Evolutionary conservation across 768 basidiomycete species (phyloP), one percentile per base, ranked within the genome.

Genomic region (Russula sp.): DNA sequence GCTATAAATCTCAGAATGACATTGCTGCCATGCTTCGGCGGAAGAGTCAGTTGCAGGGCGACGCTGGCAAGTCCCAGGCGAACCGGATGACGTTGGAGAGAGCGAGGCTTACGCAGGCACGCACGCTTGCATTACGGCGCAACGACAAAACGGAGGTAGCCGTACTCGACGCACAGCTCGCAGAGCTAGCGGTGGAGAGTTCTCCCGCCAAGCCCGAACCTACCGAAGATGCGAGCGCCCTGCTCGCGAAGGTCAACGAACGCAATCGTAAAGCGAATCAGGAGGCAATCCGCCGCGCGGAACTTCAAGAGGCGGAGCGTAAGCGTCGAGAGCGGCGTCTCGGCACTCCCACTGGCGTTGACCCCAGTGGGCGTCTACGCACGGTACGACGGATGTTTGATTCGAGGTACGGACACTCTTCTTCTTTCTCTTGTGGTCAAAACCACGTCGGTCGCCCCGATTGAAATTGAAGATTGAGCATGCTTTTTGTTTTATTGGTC

Each of bases 251-350:
- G 71, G 86, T 98, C 59, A 98, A 96, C 72, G 92, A 94, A 76
- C 84, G 93, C 61, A 98, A 98, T 74, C 83, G 90, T 61, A 88
- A 84, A 72, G 87, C 88, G 34, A 96, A 96, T 62, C 67, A 85
- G 68, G 96, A 95, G 71, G 84, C 84, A 4, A 84, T 94, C 58
- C 81, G 90, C 63, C 84, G 83, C 67, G 89, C 90, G 0, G 94
- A 96, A 74, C 73, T 86, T 38, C 77, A 78, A 38, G 86, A 87
- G 69, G 76, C 80, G 9, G 91, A 92, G 72, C 79, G 86, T 55
- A 90, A 88, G 75, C 79, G 87, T 60, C 78, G 81, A 54, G 88
- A 91, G 61, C 79, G 90, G 24, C 87, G 83, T 72, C 72, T 86
- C 26, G 76, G 76, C 36, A 79, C 80, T 1, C 81, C 83, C 2